A percentile compares a stretch with the other conserved stretches of the same genome.
These are phyloP conservation scores for Trametes villosa DNA, from an alignment of 768 basidiomycete genomes.

Conservation along the genomic window DNA sequence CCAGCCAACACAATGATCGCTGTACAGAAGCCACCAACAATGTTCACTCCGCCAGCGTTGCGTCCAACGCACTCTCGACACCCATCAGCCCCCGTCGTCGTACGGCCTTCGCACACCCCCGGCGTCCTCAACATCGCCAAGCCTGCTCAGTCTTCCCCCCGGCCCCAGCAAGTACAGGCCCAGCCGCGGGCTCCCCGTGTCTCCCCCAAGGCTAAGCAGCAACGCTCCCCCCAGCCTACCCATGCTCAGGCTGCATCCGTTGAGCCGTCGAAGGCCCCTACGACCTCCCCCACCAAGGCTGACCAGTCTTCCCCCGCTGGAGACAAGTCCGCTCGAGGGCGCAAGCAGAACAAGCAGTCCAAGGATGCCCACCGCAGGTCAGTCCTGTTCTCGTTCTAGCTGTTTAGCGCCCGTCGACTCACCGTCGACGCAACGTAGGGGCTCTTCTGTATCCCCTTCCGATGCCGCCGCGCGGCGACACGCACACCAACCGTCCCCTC, in stretches of 20 bases:
- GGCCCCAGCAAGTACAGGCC: conserved; percentile 42
- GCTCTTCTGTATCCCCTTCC: conserved; percentile 47
- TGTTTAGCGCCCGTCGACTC: conserved; percentile 37
- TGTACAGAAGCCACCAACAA: conserved; percentile 42
- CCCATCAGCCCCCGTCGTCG: conserved; percentile 70
- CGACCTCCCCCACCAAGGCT: conserved; percentile 22
- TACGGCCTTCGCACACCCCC: conserved; percentile 73
- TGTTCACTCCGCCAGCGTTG: conserved; percentile 34
- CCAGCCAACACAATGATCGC: conserved; percentile 43
- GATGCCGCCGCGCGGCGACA: conserved; percentile 51
- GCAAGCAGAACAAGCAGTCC: conserved; percentile 41
- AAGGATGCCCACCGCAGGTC: conserved; percentile 51
- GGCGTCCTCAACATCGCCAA: conserved; percentile 75
- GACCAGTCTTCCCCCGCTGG: conserved; percentile 17
- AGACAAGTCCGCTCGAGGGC: conserved; percentile 39
- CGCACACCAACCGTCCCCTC: conserved; percentile 67
- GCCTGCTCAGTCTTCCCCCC: conserved; percentile 43
- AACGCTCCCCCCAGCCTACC: conserved; percentile 34
- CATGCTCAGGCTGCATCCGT: conserved; percentile 32
- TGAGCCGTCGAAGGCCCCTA: conserved; percentile 36
- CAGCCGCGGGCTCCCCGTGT: conserved; percentile 40
- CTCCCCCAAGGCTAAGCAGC: conserved; percentile 44
- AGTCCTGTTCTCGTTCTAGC: conserved; percentile 13
- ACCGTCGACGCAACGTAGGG: conserved; percentile 38
- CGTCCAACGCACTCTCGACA: conserved; percentile 57